These are phyloP conservation scores for Auricularia cornea DNA, from an alignment of 768 basidiomycete genomes.

Conservation along the genomic window DNA sequence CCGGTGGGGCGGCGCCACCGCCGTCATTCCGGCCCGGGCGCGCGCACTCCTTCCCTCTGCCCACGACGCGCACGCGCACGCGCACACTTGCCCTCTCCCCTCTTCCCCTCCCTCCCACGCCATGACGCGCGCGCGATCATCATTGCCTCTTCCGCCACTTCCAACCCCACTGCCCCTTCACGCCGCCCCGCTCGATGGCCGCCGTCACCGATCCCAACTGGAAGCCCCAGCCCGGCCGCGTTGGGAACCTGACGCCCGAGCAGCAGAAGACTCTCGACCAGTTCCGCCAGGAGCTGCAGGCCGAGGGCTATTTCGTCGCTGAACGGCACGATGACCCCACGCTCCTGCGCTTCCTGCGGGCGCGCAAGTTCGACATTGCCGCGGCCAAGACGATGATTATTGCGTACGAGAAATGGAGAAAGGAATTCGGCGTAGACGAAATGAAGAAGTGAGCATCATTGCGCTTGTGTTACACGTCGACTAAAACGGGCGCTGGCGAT, in stretches of 20 bases:
- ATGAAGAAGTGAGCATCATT: constrained; percentile 45
- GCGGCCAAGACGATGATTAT: constrained; percentile 81
- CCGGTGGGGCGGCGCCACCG: too few species aligned
- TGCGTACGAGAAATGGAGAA: constrained; percentile 81
- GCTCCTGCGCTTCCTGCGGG: constrained; percentile 77
- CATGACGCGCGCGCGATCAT: too few species aligned
- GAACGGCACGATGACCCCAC: constrained; percentile 64
- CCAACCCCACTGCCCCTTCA: not conserved
- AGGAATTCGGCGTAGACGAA: constrained; percentile 73
- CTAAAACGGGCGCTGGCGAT: not conserved
- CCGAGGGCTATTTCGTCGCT: constrained; percentile 49
- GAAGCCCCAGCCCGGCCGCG: constrained; percentile 57
- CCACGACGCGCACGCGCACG: too few species aligned
- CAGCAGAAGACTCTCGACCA: constrained; percentile 63
- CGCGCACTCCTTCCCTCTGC: too few species aligned
- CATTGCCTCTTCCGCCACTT: too few species aligned
- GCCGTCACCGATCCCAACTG: not conserved
- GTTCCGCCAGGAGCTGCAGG: constrained; percentile 55
- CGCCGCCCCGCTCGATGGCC: not conserved
- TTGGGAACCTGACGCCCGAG: constrained; percentile 63
- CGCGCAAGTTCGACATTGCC: constrained; percentile 81
- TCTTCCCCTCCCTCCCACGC: too few species aligned
- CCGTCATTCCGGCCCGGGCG: too few species aligned
- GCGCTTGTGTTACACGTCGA: not conserved
- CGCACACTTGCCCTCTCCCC: too few species aligned